A percentile compares a stretch with the other conserved stretches of the same genome.
Conservation (phyloP, 768 basidiomycete species). For the Tylopilus sp. region DNA sequence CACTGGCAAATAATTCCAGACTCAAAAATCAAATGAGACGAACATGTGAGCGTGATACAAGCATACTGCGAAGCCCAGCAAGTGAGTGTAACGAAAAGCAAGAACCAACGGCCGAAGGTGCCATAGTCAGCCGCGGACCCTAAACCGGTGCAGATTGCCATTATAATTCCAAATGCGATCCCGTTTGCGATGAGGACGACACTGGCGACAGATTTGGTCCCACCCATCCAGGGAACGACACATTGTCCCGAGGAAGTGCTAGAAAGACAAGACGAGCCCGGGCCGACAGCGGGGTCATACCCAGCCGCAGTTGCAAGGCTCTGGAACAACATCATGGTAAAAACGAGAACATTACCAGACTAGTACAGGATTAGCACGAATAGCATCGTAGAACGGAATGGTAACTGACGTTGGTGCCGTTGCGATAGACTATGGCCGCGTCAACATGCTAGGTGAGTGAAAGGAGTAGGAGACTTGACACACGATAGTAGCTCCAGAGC, state of each 20-base stretch:
- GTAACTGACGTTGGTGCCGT: conserved; percentile 67
- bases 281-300: conserved; percentile 74
- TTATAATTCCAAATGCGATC: conserved; percentile 77
- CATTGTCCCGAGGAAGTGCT: conserved; percentile 62
- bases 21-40: conserved; percentile 13
- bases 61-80: conserved; percentile 84
- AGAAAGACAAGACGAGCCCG: conserved; percentile 65
- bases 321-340: conserved; percentile 74
- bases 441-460: neutral
- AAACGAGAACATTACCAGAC: conserved; percentile 64
- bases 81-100: conserved; percentile 65
- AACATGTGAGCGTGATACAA: conserved; percentile 69
- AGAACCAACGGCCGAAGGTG: conserved; percentile 70
- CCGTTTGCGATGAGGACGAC: conserved; percentile 78
- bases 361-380: conserved; percentile 21
- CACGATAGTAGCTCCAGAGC: conserved; percentile 56
- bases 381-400: neutral
- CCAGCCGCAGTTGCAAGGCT: conserved; percentile 49
- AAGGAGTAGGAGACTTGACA: neutral
- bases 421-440: conserved; percentile 66
- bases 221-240: conserved; percentile 72
- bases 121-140: conserved; percentile 40
- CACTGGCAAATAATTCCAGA: neutral
- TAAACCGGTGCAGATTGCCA: conserved; percentile 75
- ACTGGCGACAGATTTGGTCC: conserved; percentile 72